These are phyloP conservation scores for Coniferiporia weirii DNA, from an alignment of 1,284 basidiomycete species.

Conservation along the genomic window DNA sequence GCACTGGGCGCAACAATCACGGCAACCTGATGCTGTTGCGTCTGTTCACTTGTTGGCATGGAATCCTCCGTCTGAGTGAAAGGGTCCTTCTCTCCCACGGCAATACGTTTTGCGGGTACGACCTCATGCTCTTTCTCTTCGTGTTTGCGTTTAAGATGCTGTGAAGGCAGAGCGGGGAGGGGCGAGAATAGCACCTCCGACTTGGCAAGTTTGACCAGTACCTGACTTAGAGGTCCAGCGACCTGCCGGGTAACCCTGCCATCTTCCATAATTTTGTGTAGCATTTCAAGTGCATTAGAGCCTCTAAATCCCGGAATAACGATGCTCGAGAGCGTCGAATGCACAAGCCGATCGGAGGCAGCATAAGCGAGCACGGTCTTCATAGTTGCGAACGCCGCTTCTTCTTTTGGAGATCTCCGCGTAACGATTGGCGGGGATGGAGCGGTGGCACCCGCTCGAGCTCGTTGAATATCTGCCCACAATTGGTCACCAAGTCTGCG, in stretches of 20 bases:
- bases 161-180: constrained; percentile 51
- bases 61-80: not conserved
- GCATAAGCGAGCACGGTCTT: constrained; percentile 53
- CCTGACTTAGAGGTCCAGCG: constrained; percentile 51
- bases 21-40: too few species aligned
- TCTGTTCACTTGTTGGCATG: not conserved
- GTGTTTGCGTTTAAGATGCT: constrained; percentile 64
- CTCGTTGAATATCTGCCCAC: constrained; percentile 59
- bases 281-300: constrained; percentile 47
- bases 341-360: constrained; percentile 50
- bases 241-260: constrained; percentile 45
- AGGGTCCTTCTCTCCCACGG: not conserved
- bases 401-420: constrained; percentile 35
- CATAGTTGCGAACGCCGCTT: constrained; percentile 55
- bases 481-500: constrained; percentile 62
- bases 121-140: constrained; percentile 47
- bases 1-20: too few species aligned
- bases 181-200: constrained; percentile 59
- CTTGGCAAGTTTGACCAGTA: constrained; percentile 55
- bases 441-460: constrained; percentile 21
- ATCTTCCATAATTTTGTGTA: constrained; percentile 43
- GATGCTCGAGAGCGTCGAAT: constrained; percentile 27
- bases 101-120: not conserved
- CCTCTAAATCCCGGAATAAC: constrained; percentile 42
- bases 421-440: constrained; percentile 8